These are phyloP conservation scores for Leccinellum rugosiceps DNA, from an alignment of 768 basidiomycete species.

Conservation along the genomic window DNA sequence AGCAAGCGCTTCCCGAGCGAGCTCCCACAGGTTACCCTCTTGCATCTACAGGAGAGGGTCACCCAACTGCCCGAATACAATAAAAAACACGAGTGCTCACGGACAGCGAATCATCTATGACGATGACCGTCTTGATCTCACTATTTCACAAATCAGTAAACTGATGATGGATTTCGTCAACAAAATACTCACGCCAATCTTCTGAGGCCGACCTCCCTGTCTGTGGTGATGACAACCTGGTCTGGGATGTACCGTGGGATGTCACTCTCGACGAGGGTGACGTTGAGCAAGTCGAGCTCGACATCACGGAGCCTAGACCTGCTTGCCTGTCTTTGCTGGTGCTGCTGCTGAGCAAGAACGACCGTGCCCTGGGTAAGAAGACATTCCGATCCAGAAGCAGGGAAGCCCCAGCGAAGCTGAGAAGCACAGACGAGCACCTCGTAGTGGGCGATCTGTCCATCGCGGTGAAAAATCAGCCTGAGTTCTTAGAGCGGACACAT, in stretches of 20 bases:
- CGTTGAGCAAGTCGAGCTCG: slow-evolving; percentile 23
- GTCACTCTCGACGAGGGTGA: slow-evolving; percentile 25
- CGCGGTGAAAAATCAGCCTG: neutral
- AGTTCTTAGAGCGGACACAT: neutral
- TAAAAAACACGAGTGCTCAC: slow-evolving; percentile 12
- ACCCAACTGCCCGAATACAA: neutral
- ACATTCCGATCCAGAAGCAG: slow-evolving; percentile 8
- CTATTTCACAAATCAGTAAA: slow-evolving; percentile 16
- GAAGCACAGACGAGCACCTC: slow-evolving; percentile 37
- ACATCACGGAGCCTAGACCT: neutral
- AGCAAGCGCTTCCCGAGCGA: slow-evolving; percentile 39
- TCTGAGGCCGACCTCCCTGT: slow-evolving; percentile 21
- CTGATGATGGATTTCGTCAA: neutral
- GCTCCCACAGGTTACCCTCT: slow-evolving; percentile 39
- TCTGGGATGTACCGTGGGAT: slow-evolving; percentile 27
- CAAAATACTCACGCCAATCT: slow-evolving; percentile 27
- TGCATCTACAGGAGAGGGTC: slow-evolving; percentile 31
- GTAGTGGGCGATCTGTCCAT: slow-evolving; percentile 27
- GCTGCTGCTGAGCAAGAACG: slow-evolving; percentile 30
- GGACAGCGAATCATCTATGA: slow-evolving; percentile 41
- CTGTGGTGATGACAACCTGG: slow-evolving; percentile 1
- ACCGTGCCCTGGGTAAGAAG: slow-evolving; percentile 28
- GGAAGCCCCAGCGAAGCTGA: slow-evolving; percentile 31
- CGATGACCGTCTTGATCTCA: slow-evolving; percentile 41
- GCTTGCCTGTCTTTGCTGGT: neutral